phyloP scores from a whole-genome alignment of 2,329 filamentous ascomycete species.

The Claviceps monticola region DNA sequence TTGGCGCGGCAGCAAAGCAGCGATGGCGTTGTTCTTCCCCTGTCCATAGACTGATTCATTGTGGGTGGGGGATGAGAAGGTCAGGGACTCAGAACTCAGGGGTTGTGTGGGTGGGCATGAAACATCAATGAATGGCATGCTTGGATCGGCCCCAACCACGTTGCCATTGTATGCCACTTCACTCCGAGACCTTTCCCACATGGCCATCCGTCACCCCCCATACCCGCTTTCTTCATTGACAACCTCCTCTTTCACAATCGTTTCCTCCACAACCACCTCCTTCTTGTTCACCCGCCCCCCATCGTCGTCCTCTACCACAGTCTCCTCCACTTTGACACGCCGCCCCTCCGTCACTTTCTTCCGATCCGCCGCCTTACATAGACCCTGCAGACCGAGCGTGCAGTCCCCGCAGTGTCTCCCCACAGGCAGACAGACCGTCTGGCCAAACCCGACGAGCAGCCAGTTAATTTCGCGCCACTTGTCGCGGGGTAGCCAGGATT shows the following conservation, averaged over 20 bases:
- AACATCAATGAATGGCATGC: too few species aligned
- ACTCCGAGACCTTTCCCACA: too few species aligned
- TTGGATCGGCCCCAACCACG: too few species aligned
- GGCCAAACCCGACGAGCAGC: constrained; percentile 75
- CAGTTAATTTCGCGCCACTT: constrained; percentile 89
- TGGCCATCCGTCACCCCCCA: too few species aligned
- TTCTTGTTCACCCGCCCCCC: constrained; percentile 10
- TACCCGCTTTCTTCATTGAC: background rate
- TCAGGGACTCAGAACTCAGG: too few species aligned
- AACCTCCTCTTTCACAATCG: constrained; percentile 11
- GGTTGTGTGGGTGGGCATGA: too few species aligned
- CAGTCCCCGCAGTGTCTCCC: constrained; percentile 76
- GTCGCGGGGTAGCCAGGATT: constrained; percentile 72
- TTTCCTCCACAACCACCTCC: constrained; percentile 10
- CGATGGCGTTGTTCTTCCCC: too few species aligned
- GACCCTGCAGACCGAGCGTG: constrained; percentile 56
- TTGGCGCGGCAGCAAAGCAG: too few species aligned
- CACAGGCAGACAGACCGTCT: constrained; percentile 72
- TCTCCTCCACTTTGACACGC: constrained; percentile 24
- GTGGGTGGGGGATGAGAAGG: too few species aligned
- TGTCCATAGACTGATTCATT: too few species aligned
- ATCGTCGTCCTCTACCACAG: constrained; percentile 12
- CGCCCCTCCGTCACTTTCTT: constrained; percentile 46
- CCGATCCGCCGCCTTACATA: constrained; percentile 62
- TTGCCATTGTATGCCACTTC: too few species aligned